Percentiles rank a stretch among this genome's conserved stretches.
Evolutionary conservation across 352 stramenopile genomes (phyloP).

Genomic region (Globisporangium nodosum): DNA sequence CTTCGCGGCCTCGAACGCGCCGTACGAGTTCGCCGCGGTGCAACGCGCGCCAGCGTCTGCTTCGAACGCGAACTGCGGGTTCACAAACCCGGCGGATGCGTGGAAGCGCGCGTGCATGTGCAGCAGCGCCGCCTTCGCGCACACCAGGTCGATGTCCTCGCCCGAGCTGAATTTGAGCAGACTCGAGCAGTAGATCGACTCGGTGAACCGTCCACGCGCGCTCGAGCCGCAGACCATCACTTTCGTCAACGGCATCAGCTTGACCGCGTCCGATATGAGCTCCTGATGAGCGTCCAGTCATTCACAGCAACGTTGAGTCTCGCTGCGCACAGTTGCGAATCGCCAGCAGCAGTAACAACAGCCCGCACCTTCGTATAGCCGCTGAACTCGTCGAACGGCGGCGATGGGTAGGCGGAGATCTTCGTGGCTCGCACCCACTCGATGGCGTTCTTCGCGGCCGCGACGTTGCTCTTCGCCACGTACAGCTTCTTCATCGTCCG

Average conservation of each 20-base stretch:
- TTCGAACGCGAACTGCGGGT: conserved; percentile 8
- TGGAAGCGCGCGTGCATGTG: neutral
- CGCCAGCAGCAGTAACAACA: too few species aligned
- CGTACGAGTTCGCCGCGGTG: neutral
- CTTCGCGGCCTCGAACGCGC: conserved; percentile 5
- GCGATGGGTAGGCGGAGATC: too few species aligned
- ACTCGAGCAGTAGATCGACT: conserved; percentile 1
- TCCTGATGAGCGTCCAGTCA: too few species aligned
- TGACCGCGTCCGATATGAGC: too few species aligned
- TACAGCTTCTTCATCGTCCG: conserved; percentile 6
- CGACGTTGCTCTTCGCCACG: neutral
- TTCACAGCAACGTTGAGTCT: too few species aligned
- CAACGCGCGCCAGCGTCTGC: neutral
- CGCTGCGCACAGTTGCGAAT: neutral
- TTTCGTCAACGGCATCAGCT: conserved; percentile 3
- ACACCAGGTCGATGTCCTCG: neutral
- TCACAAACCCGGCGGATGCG: neutral
- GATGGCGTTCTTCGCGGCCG: too few species aligned
- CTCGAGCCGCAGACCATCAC: conserved; percentile 1
- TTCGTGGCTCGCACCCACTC: too few species aligned
- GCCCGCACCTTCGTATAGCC: conserved; percentile 8
- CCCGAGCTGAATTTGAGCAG: neutral
- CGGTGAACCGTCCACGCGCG: conserved; percentile 3
- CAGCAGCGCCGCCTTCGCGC: neutral
- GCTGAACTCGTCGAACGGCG: conserved; percentile 2